Evolutionary conservation across 1,284 basidiomycete genomes (phyloP), one percentile per base, ranked within the genome.

Genomic region (Fomitiporia mediterranea): DNA sequence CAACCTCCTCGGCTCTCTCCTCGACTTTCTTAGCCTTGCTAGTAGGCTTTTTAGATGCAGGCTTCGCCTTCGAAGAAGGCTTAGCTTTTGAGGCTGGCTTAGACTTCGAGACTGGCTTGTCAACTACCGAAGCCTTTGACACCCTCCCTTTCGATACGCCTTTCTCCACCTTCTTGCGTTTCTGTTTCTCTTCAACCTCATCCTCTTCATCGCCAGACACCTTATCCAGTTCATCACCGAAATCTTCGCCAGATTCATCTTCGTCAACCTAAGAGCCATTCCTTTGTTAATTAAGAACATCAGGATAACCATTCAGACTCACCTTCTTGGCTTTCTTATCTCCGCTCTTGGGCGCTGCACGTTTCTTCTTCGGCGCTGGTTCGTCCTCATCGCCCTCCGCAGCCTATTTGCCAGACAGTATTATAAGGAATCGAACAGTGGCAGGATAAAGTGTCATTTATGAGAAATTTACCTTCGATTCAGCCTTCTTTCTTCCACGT

Each of bases 81-180:
- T 49, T 55, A 4, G 53, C 35, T 32, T 53, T 53, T 5, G 39
- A 34, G 4, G 5, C 28, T 13, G 57, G n/a, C 25, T 49, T 51
- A 19, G 57, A 35, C 34, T 51, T 37, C 11, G 46, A 30, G 1
- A 47, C 15, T 30, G 51, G 39, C 8, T 51, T 37, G 23, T 49
- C 6, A 17, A 38, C 17, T n/a, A n/a, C n/a, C n/a, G n/a, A 9
- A 9, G 40, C n/a, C 17, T 21, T 43, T 6, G 19, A 5, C n/a
- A 21, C 40, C 25, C 30, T 46, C 17, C 25, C 44, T 15, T 46
- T 46, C 25, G 44, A 23, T 23, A 25, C 15, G 19, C 21, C 4
- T 25, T 43, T 7, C 19, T 11, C 9, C 13, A 53, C 54, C 30
- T 65, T 75, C 70, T 78, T 78, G 60, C 74, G 74, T 61, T 78